Evolutionary conservation across 768 basidiomycete species (phyloP), one percentile per base, ranked within the genome.

Genomic region (Punctularia strigosozonata): DNA sequence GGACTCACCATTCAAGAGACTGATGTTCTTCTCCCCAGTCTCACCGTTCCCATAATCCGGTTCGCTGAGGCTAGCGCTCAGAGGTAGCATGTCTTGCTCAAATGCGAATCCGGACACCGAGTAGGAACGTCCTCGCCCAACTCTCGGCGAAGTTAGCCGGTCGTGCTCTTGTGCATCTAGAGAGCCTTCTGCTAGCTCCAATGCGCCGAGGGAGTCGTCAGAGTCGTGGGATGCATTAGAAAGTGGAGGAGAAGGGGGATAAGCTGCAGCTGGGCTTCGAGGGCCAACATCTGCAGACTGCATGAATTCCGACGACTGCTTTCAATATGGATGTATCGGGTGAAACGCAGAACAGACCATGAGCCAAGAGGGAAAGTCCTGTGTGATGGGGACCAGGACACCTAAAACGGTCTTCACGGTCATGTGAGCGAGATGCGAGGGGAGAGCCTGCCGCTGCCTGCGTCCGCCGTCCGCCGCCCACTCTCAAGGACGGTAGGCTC

Each of bases 61-160:
- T 42, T 87, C 83, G 36, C 82, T 80, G 43, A 89, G 56, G 52
- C 83, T 89, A 7, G 76, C 65, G 43, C 73, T 83, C 34, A 90
- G 64, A 1, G 86, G 89, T 25, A 91, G 63, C 50, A 90, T 60
- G 46, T 85, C 79, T 33, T 68, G 68, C 53, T 83, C 75, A 48
- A 88, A 88, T 47, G 88, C 76, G 55, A 90, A 88, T 5, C 80
- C 79, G 5, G 77, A 68, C 34, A 79, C 58, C 36, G 84, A 87
- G 56, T 79, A 77, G 2, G 81, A 75, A 17, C 82, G 69, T 38
- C 58, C 57, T 30, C 72, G 43, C 21, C 43, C 40, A 10, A 37
- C 17, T 5, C 49, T 24, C 23, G 50, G 46, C 13, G 56, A 50
- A 12, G 50, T n/a, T n/a, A n/a, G n/a, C n/a, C n/a, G n/a, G n/a